Base-by-base conservation (phyloP, 805 yeast species). In the Spathaspora passalidarum region DNA sequence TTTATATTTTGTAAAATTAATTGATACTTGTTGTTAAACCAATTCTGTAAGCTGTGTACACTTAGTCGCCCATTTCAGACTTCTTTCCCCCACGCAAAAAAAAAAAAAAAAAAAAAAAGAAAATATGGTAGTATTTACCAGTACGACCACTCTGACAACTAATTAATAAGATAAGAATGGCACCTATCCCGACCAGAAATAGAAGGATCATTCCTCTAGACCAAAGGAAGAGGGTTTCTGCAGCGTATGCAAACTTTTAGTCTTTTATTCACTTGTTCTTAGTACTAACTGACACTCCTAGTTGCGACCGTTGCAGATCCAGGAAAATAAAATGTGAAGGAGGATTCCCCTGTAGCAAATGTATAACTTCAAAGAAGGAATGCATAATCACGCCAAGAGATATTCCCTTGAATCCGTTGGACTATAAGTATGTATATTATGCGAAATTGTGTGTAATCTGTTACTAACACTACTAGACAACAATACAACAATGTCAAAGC, bases 281-380 rank as follows among this genome's bases (percentile, higher is more conserved):
- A 18, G 29, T 22, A 41, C 49, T 32, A 40, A 48, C 46, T 10
- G 19, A 8, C 26, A 26, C 23, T 13, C 5, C n/a, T 13, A 50
- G 51, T n/a, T 52, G 56, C 32, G 50, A 48, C 32, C 37, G 48
- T 21, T 50, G 54, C 23, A 40, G 52, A 26, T 16, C 23, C 7
- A 29, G 32, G 23, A 46, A 46, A 32, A 16, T 25, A 8, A 46
- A 46, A 37, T 46, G 49, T 26, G 43, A 26, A 35, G 49, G 49
- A 6, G 44, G 44, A 8, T 32, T 29, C 22, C 49, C 49, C 17
- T 46, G 49, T 26, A 11, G 14, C 3, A 34, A 40, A 37, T 46
- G 49, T 29, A 9, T 29, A 4, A 20, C 16, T 5, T 22, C 21
- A n/a, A 40, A 22, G 19, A 4, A n/a, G 13, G 46, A 49, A 14